Evolutionary conservation across 106 monocot genomes (phyloP).

Genomic region (Dactylorhiza incarnata): DNA sequence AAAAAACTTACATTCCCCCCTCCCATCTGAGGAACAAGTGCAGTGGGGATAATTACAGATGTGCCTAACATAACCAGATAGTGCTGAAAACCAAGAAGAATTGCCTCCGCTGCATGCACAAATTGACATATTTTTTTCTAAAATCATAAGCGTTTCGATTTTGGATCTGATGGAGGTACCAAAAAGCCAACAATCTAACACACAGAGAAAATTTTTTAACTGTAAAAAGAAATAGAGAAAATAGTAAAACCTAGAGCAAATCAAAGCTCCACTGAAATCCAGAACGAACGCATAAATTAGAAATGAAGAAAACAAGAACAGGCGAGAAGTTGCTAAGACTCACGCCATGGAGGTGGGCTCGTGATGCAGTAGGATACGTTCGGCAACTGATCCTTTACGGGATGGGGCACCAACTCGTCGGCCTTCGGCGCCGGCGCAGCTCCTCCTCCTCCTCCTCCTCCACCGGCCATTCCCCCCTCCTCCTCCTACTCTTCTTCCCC

Average conservation of each 20-base stretch:
- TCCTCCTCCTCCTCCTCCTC: slow-evolving; percentile 6
- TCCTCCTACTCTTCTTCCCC: neutral
- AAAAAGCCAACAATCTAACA: neutral
- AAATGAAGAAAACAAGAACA: neutral
- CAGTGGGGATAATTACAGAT: slow-evolving; percentile 94
- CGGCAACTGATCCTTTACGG: slow-evolving; percentile 22
- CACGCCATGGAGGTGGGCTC: slow-evolving; percentile 21
- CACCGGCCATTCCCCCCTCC: slow-evolving; percentile 2
- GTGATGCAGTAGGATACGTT: slow-evolving; percentile 28
- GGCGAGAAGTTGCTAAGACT: neutral
- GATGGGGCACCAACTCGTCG: slow-evolving; percentile 24
- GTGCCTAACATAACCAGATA: slow-evolving; percentile 96
- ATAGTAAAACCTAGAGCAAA: slow-evolving; percentile 7
- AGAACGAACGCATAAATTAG: neutral
- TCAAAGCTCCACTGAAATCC: neutral
- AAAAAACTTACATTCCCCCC: slow-evolving; percentile 74
- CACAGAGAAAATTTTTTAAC: neutral
- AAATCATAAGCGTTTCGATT: neutral
- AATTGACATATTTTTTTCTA: neutral
- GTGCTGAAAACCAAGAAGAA: slow-evolving; percentile 95
- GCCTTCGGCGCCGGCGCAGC: slow-evolving; percentile 22
- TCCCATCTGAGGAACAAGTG: slow-evolving; percentile 99
- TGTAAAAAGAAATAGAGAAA: neutral
- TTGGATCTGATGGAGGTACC: neutral
- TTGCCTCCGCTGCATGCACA: slow-evolving; percentile 76